phyloP scores from a whole-genome alignment of 768 basidiomycete species.

The Amanita jacksonii region DNA sequence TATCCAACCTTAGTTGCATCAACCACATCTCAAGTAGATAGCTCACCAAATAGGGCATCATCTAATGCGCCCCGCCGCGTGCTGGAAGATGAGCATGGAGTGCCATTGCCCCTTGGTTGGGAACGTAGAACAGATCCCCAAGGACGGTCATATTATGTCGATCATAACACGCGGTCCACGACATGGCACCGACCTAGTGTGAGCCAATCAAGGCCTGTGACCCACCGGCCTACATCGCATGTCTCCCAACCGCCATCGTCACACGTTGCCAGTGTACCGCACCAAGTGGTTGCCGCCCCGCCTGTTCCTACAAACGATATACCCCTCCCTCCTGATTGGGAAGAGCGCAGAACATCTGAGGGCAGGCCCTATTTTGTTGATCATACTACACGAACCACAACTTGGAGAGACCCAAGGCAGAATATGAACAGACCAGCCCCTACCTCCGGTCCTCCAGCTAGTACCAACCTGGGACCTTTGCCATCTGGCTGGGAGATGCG shows the following conservation, averaged over 20 bases:
- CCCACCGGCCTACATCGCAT: slow-evolving; percentile 20
- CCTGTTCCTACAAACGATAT: slow-evolving; percentile 30
- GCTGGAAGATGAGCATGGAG: slow-evolving; percentile 47
- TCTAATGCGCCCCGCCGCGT: slow-evolving; percentile 21
- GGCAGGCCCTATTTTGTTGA: slow-evolving; percentile 60
- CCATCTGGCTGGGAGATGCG: slow-evolving; percentile 97
- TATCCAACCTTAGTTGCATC: slow-evolving; percentile 17
- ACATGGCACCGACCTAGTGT: slow-evolving; percentile 62
- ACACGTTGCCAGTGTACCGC: slow-evolving; percentile 19
- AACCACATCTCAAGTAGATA: slow-evolving; percentile 14
- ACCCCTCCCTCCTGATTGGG: slow-evolving; percentile 85
- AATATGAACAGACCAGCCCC: slow-evolving; percentile 35
- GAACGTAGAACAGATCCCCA: slow-evolving; percentile 70
- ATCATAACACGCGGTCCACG: slow-evolving; percentile 74
- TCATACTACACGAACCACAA: slow-evolving; percentile 81
- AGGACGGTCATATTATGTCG: slow-evolving; percentile 76
- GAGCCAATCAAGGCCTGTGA: slow-evolving; percentile 16
- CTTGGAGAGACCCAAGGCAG: slow-evolving; percentile 84
- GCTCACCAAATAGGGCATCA: slow-evolving; percentile 11
- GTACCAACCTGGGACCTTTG: slow-evolving; percentile 64
- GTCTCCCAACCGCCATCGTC: slow-evolving; percentile 15
- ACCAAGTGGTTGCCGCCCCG: slow-evolving; percentile 14
- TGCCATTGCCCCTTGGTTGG: slow-evolving; percentile 70
- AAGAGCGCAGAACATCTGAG: slow-evolving; percentile 84
- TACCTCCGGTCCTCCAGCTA: slow-evolving; percentile 37